Evolutionary conservation across 805 yeast species (phyloP), one percentile per base, ranked within the genome.

Genomic region (Hanseniaspora clermontiae): DNA sequence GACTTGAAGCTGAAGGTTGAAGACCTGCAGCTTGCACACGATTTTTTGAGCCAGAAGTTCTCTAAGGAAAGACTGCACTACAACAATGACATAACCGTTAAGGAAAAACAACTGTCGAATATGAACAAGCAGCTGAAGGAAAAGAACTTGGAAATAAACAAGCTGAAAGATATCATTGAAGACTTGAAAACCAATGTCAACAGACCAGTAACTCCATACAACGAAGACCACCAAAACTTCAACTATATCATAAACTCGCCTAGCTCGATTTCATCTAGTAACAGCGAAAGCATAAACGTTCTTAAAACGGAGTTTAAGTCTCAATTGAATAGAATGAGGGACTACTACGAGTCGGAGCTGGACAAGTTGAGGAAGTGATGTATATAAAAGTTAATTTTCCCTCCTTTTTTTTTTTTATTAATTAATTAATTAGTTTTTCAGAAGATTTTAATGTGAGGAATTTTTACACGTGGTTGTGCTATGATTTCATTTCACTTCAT

Each of bases 21-120:
- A 57, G 93, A 84, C 65, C 71, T 84, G 53, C 81, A 83, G 60
- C 78, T 84, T 64, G 84, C 88, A 2, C 88, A 84, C 66, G 80
- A 76, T 59, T 84, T 82, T 63, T 69, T 84, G 55, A 75, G 83
- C 2, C 79, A 80, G 63, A 86, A 83, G 61, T 84, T 77, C 62
- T 85, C 82, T 60, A 78, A 80, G 59, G 85, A 84, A 55, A 74
- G 84, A 57, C 75, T 76, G 15, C 78, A 77, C 59, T 79, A 82
- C 57, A 66, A 72, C 52, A 75, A 75, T 58, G 70, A 77, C 2
- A 74, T 82, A 14, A 46, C 51, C 24, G 24, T 46, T 1, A 53
- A 53, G 34, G 57, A 53, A 37, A 53, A 34, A 17, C 51, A 53
- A 9, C 14, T 53, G 1, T 17, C 29, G 7, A 39, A 45, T 31